These are phyloP conservation scores for Ophiostoma pallidulum DNA, from an alignment of 2,329 filamentous ascomycete species.

Conservation along the genomic window DNA sequence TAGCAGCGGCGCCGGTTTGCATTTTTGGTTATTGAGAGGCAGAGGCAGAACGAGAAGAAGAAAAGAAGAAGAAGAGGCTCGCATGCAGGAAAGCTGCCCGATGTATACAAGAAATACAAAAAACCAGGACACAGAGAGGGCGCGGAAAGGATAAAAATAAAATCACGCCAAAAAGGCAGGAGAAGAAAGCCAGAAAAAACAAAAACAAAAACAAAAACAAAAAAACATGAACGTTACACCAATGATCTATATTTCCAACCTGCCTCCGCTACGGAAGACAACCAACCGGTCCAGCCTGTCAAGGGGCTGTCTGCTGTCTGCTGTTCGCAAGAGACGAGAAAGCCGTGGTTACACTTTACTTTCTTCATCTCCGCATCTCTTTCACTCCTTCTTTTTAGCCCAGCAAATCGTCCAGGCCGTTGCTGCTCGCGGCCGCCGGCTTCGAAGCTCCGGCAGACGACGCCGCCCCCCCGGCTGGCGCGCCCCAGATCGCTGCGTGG, in stretches of 20 bases:
- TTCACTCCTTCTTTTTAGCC: constrained; percentile 24
- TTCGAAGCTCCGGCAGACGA: constrained; percentile 18
- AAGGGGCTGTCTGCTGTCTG: too few relatives aligned
- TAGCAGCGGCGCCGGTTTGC: too few relatives aligned
- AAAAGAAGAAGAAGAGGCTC: too few relatives aligned
- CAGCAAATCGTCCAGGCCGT: constrained; percentile 40
- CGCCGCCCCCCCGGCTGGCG: constrained; percentile 38
- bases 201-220: neutral
- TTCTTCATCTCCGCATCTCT: neutral
- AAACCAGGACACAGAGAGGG: too few relatives aligned
- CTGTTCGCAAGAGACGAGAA: too few relatives aligned
- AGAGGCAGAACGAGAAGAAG: too few relatives aligned
- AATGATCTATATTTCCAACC: neutral
- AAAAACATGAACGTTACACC: neutral
- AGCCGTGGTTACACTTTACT: too few relatives aligned
- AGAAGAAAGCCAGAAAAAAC: neutral
- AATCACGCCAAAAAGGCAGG: constrained; percentile 6
- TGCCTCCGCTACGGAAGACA: too few relatives aligned
- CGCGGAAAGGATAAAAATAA: too few relatives aligned
- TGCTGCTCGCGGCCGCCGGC: constrained; percentile 22
- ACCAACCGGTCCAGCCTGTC: too few relatives aligned
- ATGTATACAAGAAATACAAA: neutral
- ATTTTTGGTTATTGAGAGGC: too few relatives aligned
- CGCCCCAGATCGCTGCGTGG: constrained; percentile 86
- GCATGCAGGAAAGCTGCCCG: too few relatives aligned